Base-by-base conservation (phyloP, 495 filamentous ascomycete species). In the Choiromyces venosus region DNA sequence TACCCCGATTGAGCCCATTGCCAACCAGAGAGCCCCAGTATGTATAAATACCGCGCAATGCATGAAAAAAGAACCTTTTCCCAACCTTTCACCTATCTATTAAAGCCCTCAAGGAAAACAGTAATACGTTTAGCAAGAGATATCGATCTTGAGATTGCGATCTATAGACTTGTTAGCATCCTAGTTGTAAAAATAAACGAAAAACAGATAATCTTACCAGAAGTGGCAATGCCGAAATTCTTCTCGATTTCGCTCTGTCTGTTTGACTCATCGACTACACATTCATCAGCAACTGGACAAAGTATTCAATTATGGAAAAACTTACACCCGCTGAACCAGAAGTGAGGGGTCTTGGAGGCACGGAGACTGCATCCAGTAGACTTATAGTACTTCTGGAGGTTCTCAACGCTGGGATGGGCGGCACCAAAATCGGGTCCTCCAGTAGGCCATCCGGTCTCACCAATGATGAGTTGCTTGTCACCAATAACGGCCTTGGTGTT, bases 381-480 rank as follows among this genome's bases (percentile, higher is more conserved):
- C 73, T 91, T 86, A 91, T 92, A 97, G 85, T 89, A 97, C 37
- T 81, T 86, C 85, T 91, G 86, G 38, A 93, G 91, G 81, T 95
- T 96, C n/a, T 83, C 84, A 37, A 82, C 67, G 29, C 84, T 88
- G 35, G 94, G 86, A 10, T 90, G 83, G 69, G 90, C 92, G 46
- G 87, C 80, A 72, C 87, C 88, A 44, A 86, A 82, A 21, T 83
- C 85, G 44, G 84, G 81, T 39, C 93, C 93, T 73, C 84, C 88
- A 36, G 92, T 88, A 71, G 93, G 93, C 86, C 90, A 94, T 74
- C 93, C 94, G 37, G 93, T 96, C 87, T 97, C 93, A 35, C 93
- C 97, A 74, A 97, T 86, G 90, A 93, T 94, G 79, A 97, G 88
- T 19, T 87, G 84, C 87, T 93, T 94, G 73, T 86, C 87, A 33